phyloP scores from a whole-genome alignment of 768 basidiomycete genomes.

The Mrakia frigida region DNA sequence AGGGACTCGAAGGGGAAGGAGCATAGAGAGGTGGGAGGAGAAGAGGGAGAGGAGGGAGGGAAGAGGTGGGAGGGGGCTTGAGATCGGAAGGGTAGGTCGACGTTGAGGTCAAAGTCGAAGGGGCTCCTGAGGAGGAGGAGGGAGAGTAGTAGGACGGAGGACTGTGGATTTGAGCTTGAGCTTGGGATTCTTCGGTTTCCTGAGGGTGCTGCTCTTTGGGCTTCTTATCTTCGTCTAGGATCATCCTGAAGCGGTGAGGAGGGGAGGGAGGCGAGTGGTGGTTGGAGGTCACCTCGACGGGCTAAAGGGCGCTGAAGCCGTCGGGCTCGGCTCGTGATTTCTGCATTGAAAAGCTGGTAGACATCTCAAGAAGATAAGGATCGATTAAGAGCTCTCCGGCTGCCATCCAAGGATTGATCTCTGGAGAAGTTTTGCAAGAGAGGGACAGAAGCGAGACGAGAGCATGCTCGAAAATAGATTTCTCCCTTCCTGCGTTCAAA shows the following conservation, averaged over 20 bases:
- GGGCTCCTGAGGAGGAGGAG: background rate
- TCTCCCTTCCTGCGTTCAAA: no score
- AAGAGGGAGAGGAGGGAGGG: background rate
- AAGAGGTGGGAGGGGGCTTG: background rate
- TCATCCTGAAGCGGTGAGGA: background rate
- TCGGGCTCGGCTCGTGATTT: no score
- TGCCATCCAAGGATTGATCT: no score
- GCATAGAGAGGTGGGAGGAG: constrained; percentile 2
- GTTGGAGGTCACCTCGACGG: background rate
- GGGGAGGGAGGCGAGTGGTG: background rate
- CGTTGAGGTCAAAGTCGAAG: background rate
- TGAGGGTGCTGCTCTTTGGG: no score
- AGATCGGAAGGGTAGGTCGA: background rate
- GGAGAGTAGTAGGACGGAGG: background rate
- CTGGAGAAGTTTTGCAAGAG: no score
- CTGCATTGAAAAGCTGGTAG: no score
- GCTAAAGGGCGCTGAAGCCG: background rate
- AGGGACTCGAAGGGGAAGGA: background rate
- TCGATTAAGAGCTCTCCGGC: no score
- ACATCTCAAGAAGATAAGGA: no score
- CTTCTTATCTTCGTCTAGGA: background rate
- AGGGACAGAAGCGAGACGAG: no score
- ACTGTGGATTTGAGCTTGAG: no score
- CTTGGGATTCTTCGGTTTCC: no score
- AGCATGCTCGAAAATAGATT: no score